Evolutionary conservation across 208 protist species (phyloP).

Genomic region (Wallacemonas sp.): DNA sequence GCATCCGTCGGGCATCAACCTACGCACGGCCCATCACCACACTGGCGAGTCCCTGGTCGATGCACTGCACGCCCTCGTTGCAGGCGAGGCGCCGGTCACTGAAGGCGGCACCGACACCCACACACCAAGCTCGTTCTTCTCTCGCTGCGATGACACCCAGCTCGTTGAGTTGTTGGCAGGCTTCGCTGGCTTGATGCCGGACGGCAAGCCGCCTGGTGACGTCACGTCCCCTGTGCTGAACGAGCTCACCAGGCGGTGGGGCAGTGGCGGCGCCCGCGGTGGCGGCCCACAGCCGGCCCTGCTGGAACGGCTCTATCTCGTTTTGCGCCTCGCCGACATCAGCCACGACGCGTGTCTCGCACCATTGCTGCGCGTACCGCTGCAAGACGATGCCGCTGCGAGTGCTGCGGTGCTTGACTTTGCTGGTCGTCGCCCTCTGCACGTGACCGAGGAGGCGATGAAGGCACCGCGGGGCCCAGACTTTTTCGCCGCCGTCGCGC

Average conservation of each 20-base stretch:
- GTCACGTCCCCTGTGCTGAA: constrained; percentile 41
- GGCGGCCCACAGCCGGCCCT: constrained; percentile 20
- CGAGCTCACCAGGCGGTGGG: constrained; percentile 33
- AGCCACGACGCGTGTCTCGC: constrained; percentile 10
- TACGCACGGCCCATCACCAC: constrained; percentile 36
- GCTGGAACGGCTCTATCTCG: constrained; percentile 70
- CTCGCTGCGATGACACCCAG: constrained; percentile 30
- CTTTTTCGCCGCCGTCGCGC: constrained; percentile 80
- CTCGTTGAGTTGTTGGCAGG: constrained; percentile 66
- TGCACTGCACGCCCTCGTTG: constrained; percentile 41
- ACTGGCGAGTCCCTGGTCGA: constrained; percentile 67
- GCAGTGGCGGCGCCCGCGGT: not conserved
- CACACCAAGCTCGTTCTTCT: constrained; percentile 20
- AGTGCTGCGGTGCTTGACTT: not conserved
- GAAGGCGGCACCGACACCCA: not conserved
- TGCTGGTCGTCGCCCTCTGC: not conserved
- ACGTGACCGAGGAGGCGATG: not conserved
- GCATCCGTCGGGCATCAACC: constrained; percentile 69
- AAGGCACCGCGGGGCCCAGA: constrained; percentile 41
- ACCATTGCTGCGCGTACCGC: not conserved
- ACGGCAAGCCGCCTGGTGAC: constrained; percentile 34
- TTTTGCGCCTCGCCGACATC: constrained; percentile 43
- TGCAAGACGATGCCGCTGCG: not conserved
- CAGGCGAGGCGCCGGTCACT: constrained; percentile 3
- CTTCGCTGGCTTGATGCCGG: constrained; percentile 47